Conservation (phyloP, 768 basidiomycete genomes). For the Lactifluus volemus region DNA sequence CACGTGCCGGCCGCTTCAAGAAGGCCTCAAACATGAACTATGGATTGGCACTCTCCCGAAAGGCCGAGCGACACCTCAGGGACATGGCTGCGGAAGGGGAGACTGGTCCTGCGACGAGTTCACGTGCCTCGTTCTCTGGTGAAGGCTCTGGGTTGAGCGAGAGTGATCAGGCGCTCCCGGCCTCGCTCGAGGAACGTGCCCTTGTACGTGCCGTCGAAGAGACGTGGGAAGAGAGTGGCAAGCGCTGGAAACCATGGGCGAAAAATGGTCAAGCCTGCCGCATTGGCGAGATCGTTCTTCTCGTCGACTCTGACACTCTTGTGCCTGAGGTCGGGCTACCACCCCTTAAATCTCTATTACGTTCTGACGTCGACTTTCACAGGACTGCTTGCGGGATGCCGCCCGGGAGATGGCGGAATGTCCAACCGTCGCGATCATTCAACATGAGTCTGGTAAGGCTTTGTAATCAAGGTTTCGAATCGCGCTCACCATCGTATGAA, state of each 20-base stretch:
- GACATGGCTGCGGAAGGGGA: slow-evolving; percentile 17
- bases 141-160: slow-evolving; percentile 21
- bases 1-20: slow-evolving; percentile 43
- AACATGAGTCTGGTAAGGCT: slow-evolving; percentile 37
- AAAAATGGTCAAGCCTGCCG: slow-evolving; percentile 35
- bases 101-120: slow-evolving; percentile 5
- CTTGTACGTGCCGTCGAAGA: slow-evolving; percentile 45
- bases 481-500: slow-evolving; percentile 25
- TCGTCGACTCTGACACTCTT: slow-evolving; percentile 44
- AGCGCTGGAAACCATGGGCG: slow-evolving; percentile 27
- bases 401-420: slow-evolving; percentile 41
- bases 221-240: slow-evolving; percentile 32
- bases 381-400: slow-evolving; percentile 45
- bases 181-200: slow-evolving; percentile 41
- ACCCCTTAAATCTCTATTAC: background rate
- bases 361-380: background rate
- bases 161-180: slow-evolving; percentile 23
- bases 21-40: slow-evolving; percentile 47
- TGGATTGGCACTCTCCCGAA: slow-evolving; percentile 27
- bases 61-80: slow-evolving; percentile 29
- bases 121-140: slow-evolving; percentile 23
- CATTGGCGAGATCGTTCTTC: slow-evolving; percentile 37
- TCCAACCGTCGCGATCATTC: slow-evolving; percentile 43
- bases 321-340: slow-evolving; percentile 32
- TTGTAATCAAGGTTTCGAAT: background rate